Base-by-base conservation (phyloP, 2,329 filamentous ascomycete species). In the Lasiodiplodia sp. region DNA sequence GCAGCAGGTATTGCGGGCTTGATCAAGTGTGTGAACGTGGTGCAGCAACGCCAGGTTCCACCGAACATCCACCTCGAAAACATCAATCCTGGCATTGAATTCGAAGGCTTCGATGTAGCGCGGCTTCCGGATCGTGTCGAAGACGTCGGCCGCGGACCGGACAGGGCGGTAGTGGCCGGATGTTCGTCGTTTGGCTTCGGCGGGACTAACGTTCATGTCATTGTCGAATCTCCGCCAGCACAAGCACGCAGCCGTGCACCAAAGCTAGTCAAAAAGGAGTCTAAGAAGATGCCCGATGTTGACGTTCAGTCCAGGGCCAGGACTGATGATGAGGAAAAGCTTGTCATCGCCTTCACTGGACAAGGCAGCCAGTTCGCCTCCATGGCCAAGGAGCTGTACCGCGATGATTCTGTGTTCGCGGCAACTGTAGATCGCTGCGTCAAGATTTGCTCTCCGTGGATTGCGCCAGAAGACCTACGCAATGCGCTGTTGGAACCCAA, bases 21-120 rank as follows among this genome's bases (percentile, higher is more conserved):
- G 4, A 73, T 80, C 49, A 81, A 81, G 60, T 73, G 73, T 0
- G 66, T 81, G 10, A 56, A 79, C 64, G 77, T 80, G 74, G 56
- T 80, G 38, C 70, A 76, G 37, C 72, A 79, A 8, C 69, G 72
- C 18, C 68, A 31, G 0, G 77, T 81, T 34, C 89, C 89, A 0
- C 89, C 88, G 0, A 90, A 92, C 69, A 83, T 87, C 23, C 90
- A 90, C 14, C 91, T 92, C 80, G 91, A 91, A 78, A 83, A 84
- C 71, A 87, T 91, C 72, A 91, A 91, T 77, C 84, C 83, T 73
- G 84, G 81, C 1, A 88, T 90, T 72, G 23, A 34, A 21, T 28
- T 31, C 12, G 52, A 56, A 28, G 52, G 52, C 8, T 56, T 28
- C 8, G 52, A 56, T 8, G 21, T 16, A 25, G 31, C 52, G 34